phyloP scores from a whole-genome alignment of 768 basidiomycete species.

The Phylloporus scabripes region DNA sequence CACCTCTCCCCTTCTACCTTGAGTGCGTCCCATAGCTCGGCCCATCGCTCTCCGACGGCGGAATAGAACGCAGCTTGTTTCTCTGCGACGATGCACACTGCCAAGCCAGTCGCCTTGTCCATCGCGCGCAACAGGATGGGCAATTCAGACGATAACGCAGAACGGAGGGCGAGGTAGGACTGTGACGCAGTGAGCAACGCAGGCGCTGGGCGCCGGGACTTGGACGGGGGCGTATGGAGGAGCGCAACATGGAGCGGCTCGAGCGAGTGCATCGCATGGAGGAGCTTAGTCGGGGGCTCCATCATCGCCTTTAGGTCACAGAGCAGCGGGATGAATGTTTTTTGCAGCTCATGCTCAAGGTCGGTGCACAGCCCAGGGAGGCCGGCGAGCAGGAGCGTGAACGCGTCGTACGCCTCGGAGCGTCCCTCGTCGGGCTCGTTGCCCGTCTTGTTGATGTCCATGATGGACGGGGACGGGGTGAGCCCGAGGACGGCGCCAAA shows the following conservation, averaged over 20 bases:
- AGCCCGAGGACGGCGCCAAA: constrained; percentile 69
- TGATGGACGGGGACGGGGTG: constrained; percentile 32
- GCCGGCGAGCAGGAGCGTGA: constrained; percentile 52
- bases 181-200: constrained; percentile 67
- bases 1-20: constrained; percentile 65
- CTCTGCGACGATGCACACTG: constrained; percentile 46
- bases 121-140: constrained; percentile 57
- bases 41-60: constrained; percentile 61
- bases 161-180: constrained; percentile 72
- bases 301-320: constrained; percentile 53
- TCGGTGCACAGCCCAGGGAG: constrained; percentile 49
- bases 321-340: constrained; percentile 53
- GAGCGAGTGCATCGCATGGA: constrained; percentile 68
- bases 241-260: constrained; percentile 68
- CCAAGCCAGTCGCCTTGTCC: constrained; percentile 51
- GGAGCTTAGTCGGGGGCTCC: constrained; percentile 56
- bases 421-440: constrained; percentile 24
- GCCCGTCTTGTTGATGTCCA: constrained; percentile 4
- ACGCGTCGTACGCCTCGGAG: constrained; percentile 68
- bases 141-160: constrained; percentile 65
- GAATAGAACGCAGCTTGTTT: constrained; percentile 59
- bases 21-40: constrained; percentile 81
- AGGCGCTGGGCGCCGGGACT: constrained; percentile 51
- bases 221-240: constrained; percentile 59
- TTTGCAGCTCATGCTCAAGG: constrained; percentile 49